phyloP scores from a whole-genome alignment of 225 moss, liverwort and hornwort species.

The Polytrichum formosum region DNA sequence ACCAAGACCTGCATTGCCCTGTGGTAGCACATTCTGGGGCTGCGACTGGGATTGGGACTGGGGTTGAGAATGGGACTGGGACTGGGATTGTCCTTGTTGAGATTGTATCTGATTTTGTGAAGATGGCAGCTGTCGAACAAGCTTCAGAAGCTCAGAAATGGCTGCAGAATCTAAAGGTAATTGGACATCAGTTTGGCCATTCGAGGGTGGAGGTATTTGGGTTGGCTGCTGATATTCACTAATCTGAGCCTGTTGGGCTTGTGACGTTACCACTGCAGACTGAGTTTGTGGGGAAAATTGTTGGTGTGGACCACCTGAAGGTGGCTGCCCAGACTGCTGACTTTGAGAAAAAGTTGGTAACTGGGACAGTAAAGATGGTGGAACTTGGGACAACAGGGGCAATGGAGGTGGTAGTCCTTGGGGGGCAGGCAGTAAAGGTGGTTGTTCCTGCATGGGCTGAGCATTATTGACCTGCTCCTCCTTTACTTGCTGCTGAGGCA shows the following conservation, averaged over 20 bases:
- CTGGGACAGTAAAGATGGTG: slow-evolving; percentile 44
- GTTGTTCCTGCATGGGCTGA: slow-evolving; percentile 37
- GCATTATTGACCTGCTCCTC: slow-evolving; percentile 24
- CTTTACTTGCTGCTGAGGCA: slow-evolving; percentile 24
- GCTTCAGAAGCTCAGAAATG: slow-evolving; percentile 63
- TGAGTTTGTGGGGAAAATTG: slow-evolving; percentile 44
- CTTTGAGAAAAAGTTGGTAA: slow-evolving; percentile 10
- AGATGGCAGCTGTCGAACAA: slow-evolving; percentile 76
- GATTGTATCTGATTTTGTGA: slow-evolving; percentile 55
- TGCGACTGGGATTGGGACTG: slow-evolving; percentile 20
- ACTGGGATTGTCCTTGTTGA: slow-evolving; percentile 32
- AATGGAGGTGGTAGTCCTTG: slow-evolving; percentile 43
- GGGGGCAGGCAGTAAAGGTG: slow-evolving; percentile 31
- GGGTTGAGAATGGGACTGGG: slow-evolving; percentile 21
- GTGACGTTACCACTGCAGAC: slow-evolving; percentile 28
- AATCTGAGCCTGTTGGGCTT: slow-evolving; percentile 50
- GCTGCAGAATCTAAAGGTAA: slow-evolving; percentile 38
- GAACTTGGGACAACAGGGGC: slow-evolving; percentile 38
- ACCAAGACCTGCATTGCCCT: slow-evolving; percentile 22
- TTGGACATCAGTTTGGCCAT: slow-evolving; percentile 25
- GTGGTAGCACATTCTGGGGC: slow-evolving; percentile 36
- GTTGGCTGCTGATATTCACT: slow-evolving; percentile 46
- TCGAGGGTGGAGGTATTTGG: slow-evolving; percentile 37
- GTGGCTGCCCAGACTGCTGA: slow-evolving; percentile 25
- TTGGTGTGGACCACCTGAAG: slow-evolving; percentile 19